Evolutionary conservation across 2,329 filamentous ascomycete species (phyloP).

Genomic region (Talaromyces sp.): DNA sequence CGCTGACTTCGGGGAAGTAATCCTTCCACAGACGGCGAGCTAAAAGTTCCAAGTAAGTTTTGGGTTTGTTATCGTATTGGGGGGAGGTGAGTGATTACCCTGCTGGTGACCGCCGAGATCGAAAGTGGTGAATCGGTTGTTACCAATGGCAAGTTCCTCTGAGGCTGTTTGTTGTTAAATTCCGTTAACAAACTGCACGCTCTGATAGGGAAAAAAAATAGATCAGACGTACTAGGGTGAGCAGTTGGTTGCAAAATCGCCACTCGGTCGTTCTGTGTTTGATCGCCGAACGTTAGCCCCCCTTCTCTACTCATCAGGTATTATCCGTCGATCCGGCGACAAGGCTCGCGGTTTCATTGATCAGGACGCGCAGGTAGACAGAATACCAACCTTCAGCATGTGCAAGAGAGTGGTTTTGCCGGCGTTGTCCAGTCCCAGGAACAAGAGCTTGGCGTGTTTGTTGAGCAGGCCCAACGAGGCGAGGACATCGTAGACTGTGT

Average conservation of each 20-base stretch:
- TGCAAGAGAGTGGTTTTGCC: conserved; percentile 91
- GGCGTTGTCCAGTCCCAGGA: conserved; percentile 89
- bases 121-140: conserved; percentile 91
- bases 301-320: neutral
- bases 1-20: conserved; percentile 93
- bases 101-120: conserved; percentile 92
- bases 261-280: conserved; percentile 75
- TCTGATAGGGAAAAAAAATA: neutral
- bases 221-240: conserved; percentile 67
- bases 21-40: conserved; percentile 93
- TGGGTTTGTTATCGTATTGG: neutral
- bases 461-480: conserved; percentile 83
- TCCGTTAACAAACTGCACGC: neutral
- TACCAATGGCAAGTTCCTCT: conserved; percentile 87
- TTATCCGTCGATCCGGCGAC: neutral
- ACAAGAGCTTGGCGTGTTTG: conserved; percentile 93
- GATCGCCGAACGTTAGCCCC: conserved; percentile 8
- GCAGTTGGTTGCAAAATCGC: conserved; percentile 86
- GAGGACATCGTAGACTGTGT: conserved; percentile 78
- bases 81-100: conserved; percentile 49
- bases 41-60: conserved; percentile 26
- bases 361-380: neutral
- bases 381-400: conserved; percentile 76
- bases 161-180: conserved; percentile 54
- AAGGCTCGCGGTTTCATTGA: neutral